Percentiles rank a stretch among this genome's conserved stretches.
phyloP scores from a whole-genome alignment of 75 land plant genomes.

The Larix kaempferi region DNA sequence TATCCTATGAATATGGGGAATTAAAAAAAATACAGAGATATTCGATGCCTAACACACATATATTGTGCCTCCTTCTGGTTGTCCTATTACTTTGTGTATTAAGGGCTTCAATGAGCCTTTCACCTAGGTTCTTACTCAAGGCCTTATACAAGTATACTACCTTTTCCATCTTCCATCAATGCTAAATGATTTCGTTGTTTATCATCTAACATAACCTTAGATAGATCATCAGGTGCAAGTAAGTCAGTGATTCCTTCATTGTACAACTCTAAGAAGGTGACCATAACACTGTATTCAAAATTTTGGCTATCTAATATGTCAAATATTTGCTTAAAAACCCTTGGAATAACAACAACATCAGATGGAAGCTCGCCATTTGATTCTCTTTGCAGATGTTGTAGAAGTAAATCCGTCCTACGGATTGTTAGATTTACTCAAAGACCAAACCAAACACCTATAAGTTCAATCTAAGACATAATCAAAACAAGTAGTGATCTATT shows the following conservation, averaged over 20 bases:
- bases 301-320: constrained; percentile 73
- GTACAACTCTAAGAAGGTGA: constrained; percentile 73
- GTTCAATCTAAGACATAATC: too few species aligned
- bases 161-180: constrained; percentile 85
- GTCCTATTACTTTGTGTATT: too few species aligned
- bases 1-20: too few species aligned
- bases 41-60: too few species aligned
- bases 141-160: constrained; percentile 77
- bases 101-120: too few species aligned
- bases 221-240: constrained; percentile 67
- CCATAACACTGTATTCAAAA: constrained; percentile 78
- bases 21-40: too few species aligned
- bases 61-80: too few species aligned
- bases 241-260: constrained; percentile 85
- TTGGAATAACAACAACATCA: constrained; percentile 76
- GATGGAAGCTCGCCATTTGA: constrained; percentile 54
- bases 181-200: constrained; percentile 61
- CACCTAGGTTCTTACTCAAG: constrained; percentile 77
- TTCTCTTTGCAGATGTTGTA: too few species aligned
- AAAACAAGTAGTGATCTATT: too few species aligned
- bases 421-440: too few species aligned
- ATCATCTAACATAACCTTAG: constrained; percentile 46
- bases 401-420: too few species aligned
- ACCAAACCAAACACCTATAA: too few species aligned
- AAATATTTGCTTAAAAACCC: constrained; percentile 73